Evolutionary conservation across 805 yeast species (phyloP).

Genomic region (Candida takata): DNA sequence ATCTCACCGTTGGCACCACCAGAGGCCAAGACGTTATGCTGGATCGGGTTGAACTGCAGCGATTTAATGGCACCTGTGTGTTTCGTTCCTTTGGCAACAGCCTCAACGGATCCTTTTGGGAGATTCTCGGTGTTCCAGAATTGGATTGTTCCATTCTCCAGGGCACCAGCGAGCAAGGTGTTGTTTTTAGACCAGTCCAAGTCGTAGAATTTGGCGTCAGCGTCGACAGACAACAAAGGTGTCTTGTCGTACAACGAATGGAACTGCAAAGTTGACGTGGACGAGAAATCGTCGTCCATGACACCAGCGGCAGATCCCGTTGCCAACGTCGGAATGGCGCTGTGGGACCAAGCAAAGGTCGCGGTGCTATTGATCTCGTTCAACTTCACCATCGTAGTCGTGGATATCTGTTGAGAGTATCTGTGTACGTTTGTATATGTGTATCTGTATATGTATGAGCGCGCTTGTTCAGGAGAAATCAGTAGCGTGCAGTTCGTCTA

Average conservation of each 20-base stretch:
- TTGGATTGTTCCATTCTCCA: conserved; percentile 75
- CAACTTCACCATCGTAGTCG: conserved; percentile 56
- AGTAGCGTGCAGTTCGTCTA: no score
- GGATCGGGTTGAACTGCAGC: conserved; percentile 71
- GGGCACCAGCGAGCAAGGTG: conserved; percentile 77
- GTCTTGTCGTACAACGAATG: conserved; percentile 49
- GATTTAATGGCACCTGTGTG: conserved; percentile 69
- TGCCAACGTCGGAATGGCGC: conserved; percentile 64
- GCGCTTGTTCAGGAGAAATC: neutral
- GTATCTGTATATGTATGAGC: neutral
- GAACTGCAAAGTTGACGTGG: conserved; percentile 69
- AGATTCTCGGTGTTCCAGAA: conserved; percentile 62
- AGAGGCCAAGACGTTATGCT: conserved; percentile 66
- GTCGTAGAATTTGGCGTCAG: conserved; percentile 64
- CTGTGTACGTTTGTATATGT: neutral
- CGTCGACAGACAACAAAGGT: conserved; percentile 39
- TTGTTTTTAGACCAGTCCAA: conserved; percentile 73
- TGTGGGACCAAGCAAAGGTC: conserved; percentile 94
- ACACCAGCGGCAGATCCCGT: conserved; percentile 97
- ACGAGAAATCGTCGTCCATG: conserved; percentile 79
- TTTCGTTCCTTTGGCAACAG: conserved; percentile 46
- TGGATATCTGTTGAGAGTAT: neutral
- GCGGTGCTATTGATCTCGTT: conserved; percentile 81
- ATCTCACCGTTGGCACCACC: conserved; percentile 90
- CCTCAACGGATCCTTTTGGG: conserved; percentile 37